Conservation (phyloP, 345 rosid species). For the Heritiera fomes region DNA sequence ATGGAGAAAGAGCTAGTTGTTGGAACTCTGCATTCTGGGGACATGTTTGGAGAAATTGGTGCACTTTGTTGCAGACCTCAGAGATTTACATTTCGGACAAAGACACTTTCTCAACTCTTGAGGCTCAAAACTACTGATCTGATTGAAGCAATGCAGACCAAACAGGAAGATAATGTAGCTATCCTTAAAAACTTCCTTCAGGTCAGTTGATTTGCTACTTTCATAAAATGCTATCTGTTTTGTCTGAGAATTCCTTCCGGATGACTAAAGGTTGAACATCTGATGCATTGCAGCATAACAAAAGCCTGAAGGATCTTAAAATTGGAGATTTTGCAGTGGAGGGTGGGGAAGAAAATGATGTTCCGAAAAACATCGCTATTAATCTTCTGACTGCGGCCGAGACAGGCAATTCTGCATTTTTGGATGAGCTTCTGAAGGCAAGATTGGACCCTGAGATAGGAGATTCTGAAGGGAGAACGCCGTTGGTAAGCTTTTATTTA, state of each 20-base stretch:
- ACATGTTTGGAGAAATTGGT: slow-evolving; percentile 90
- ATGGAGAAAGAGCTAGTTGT: slow-evolving; percentile 43
- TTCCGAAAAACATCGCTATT: slow-evolving; percentile 40
- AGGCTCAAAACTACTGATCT: slow-evolving; percentile 65
- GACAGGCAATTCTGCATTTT: slow-evolving; percentile 79
- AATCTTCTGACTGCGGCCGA: slow-evolving; percentile 55
- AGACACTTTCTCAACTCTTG: slow-evolving; percentile 75
- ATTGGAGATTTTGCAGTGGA: slow-evolving; percentile 45
- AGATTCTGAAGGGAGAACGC: slow-evolving; percentile 72
- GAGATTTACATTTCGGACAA: slow-evolving; percentile 66
- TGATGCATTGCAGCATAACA: slow-evolving; percentile 54
- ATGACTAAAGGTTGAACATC: background rate
- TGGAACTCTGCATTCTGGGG: slow-evolving; percentile 61
- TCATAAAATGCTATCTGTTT: background rate
- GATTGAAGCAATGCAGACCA: slow-evolving; percentile 66
- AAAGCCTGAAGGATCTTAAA: slow-evolving; percentile 51
- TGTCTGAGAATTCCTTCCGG: no score
- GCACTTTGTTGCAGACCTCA: slow-evolving; percentile 78
- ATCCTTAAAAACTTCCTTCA: slow-evolving; percentile 78
- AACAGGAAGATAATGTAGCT: slow-evolving; percentile 61
- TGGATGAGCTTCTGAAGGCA: slow-evolving; percentile 81
- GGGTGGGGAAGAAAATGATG: slow-evolving; percentile 46
- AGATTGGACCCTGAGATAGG: slow-evolving; percentile 69
- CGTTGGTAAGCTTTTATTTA: slow-evolving; percentile 48
- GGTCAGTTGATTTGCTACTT: slow-evolving; percentile 30